Evolutionary conservation across 257 asterid genomes (phyloP).

Genomic region (Solanum boliviense): DNA sequence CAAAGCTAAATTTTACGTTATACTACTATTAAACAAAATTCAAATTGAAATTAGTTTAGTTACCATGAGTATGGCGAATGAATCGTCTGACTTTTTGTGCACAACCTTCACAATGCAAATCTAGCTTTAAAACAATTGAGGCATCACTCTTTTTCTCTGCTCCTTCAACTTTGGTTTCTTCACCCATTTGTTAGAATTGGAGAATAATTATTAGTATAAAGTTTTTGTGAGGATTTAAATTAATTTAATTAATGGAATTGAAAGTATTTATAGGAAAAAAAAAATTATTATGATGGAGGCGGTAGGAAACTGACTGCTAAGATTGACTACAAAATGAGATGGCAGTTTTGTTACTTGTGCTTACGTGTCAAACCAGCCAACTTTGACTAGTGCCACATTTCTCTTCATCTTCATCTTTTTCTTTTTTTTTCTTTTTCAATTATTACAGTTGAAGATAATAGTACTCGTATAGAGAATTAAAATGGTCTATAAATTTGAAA

Average conservation of each 20-base stretch:
- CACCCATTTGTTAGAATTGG: not conserved
- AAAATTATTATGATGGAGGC: not conserved
- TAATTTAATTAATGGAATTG: not conserved
- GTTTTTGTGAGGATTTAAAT: too few relatives aligned
- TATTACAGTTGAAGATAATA: too few relatives aligned
- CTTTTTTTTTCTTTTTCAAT: too few relatives aligned
- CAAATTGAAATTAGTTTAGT: not conserved
- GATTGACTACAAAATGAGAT: not conserved
- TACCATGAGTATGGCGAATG: conserved; percentile 14
- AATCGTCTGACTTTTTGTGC: conserved; percentile 20
- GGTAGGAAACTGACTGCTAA: not conserved
- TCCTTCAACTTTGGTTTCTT: not conserved
- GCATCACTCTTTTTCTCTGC: not conserved
- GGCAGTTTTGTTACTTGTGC: not conserved
- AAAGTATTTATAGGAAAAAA: not conserved
- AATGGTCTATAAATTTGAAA: too few relatives aligned
- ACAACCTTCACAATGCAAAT: conserved; percentile 27
- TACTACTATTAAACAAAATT: not conserved
- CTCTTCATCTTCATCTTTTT: not conserved
- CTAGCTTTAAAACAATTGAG: conserved; percentile 12
- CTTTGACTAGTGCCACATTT: not conserved
- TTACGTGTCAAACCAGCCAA: not conserved
- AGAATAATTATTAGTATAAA: not conserved
- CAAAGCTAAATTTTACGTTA: not conserved
- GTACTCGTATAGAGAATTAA: too few relatives aligned